Evolutionary conservation across 345 rosid species (phyloP), one percentile per base, ranked within the genome.

Genomic region (Gossypium longicalyx): DNA sequence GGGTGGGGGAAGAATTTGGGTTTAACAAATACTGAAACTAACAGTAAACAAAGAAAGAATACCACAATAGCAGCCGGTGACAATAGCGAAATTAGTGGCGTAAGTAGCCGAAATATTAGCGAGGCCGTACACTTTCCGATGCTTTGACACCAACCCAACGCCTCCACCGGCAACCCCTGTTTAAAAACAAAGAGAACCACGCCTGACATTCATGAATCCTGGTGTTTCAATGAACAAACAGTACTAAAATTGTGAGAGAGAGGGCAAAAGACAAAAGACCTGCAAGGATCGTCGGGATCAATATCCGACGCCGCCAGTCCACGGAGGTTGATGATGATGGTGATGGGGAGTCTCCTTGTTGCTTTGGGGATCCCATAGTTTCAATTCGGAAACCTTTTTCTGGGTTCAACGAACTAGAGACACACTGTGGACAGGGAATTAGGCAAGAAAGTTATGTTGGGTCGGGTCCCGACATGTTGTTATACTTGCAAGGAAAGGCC

Each of bases 41-140:
- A 34, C 8, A 53, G 62, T 9, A 38, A 34, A 5, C 25, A 71
- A 66, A 41, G 72, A 77, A 67, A 67, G 19, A 51, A 13, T 23
- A 57, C 98, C 98, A 27, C 97, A 88, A 73, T 93, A 93, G 83
- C 87, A 93, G 75, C 87, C 92, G 20, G 87, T 73, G 48, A 93
- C 90, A 47, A 91, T 86, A 59, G 92, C 85, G n/a, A 81, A 83
- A 81, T 93, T 89, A 72, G 93, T 74, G 72, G 92, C 95, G 66
- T 88, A 90, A 71, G 87, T 70, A 44, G 88, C 72, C 8, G 90
- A 87, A 56, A 91, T 86, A 76, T 85, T 87, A 12, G 97, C 86
- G 2, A 82, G 76, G 57, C 93, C 89, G 77, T 88, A 87, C 67
- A 82, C 75, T 77, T 80, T 82, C 73, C 93, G 77, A 79, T 86